Evolutionary conservation across 441 rosid genomes (phyloP), one percentile per base, ranked within the genome.

Genomic region (Jatropha podagrica): DNA sequence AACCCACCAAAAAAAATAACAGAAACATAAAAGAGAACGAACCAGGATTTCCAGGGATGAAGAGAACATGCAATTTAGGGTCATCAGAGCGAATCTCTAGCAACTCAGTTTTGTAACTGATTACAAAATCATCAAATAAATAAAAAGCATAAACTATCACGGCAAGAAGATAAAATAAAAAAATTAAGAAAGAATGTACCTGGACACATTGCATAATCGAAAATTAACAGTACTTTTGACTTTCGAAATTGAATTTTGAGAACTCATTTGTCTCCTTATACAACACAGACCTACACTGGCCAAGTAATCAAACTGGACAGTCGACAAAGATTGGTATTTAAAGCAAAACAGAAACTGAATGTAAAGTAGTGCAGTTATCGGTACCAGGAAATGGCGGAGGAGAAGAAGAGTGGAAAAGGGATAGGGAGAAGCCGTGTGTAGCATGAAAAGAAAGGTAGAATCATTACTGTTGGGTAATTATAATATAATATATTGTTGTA

Each of bases 1-100:
- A 60, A 2, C 15, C 63, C 11, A 65, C 14, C 42, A 20, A 40
- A 4, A 40, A 40, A 5, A 52, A 52, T 12, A 17, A 52, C 13
- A 52, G 12, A 52, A 15, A 17, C 32, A 32, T 32, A 15, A 26
- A 44, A 49, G 68, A 15, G 26, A 65, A 74, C 71, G n/a, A 41
- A 90, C 97, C 97, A 75, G 97, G 97, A 77, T 92, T 95, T 64
- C 97, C 98, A 48, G 93, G 97, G 44, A 92, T 78, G 71, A 92
- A 81, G 80, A 92, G 74, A 68, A 91, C 85, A 79, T 85, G 88
- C 68, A 90, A 73, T 68, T 60, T 76, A 48, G 96, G 96, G 69
- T 86, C 80, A 74, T 86, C 91, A 65, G 96, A 84, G 64, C 72
- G 79, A 82, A 95, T 79, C 79, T 91, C 96, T 67, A 92, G 83